Evolutionary conservation across 2,329 filamentous ascomycete species (phyloP).

Genomic region (Lecanicillium sp.): DNA sequence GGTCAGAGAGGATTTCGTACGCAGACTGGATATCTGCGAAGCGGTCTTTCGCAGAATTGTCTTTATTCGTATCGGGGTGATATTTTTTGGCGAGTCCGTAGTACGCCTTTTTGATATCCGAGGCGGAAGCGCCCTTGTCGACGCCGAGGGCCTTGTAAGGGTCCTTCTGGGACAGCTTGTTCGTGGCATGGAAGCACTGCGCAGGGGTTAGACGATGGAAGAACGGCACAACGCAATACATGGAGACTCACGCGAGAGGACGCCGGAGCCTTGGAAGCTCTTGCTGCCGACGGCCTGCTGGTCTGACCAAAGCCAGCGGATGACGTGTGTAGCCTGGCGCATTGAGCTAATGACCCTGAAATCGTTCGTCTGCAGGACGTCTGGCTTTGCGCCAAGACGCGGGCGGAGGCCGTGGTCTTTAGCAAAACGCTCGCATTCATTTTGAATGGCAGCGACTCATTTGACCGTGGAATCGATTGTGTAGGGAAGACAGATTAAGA

Average conservation of each 20-base stretch:
- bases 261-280: slow-evolving; percentile 11
- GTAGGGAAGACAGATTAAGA: slow-evolving; percentile 1
- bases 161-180: slow-evolving; percentile 53
- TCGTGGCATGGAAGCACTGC: slow-evolving; percentile 56
- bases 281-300: slow-evolving; percentile 13
- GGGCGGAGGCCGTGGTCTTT: slow-evolving; percentile 38
- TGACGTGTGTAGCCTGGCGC: slow-evolving; percentile 26
- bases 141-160: slow-evolving; percentile 87
- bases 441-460: slow-evolving; percentile 22
- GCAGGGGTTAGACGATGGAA: slow-evolving; percentile 1
- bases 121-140: slow-evolving; percentile 66
- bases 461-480: slow-evolving; percentile 10
- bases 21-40: slow-evolving; percentile 89
- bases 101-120: slow-evolving; percentile 97
- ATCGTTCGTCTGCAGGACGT: slow-evolving; percentile 31
- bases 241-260: slow-evolving; percentile 21
- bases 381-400: slow-evolving; percentile 36
- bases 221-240: not conserved
- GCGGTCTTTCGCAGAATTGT: slow-evolving; percentile 84
- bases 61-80: slow-evolving; percentile 97
- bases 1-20: slow-evolving; percentile 88
- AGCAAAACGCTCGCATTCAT: slow-evolving; percentile 42
- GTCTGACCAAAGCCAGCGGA: slow-evolving; percentile 10
- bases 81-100: slow-evolving; percentile 96
- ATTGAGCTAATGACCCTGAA: slow-evolving; percentile 30